Base-by-base conservation (phyloP, 2,329 filamentous ascomycete species). In the Botrytis sinoallii region DNA sequence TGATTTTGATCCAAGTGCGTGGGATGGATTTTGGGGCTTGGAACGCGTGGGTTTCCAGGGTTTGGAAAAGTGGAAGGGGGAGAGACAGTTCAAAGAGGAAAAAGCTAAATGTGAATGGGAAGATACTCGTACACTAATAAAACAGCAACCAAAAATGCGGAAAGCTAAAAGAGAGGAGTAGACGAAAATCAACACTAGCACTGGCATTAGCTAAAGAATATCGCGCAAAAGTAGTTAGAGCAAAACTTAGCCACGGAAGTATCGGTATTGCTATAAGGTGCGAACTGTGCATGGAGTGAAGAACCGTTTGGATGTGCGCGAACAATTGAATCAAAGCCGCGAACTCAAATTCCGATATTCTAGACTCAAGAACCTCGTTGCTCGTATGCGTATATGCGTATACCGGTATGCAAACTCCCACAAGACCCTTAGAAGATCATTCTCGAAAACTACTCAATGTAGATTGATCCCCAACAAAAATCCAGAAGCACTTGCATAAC, bases 1-100 rank as follows among this genome's bases (percentile, higher is more conserved):
- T 63, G 35, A 63, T 63, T 63, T 42, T 38, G 60, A 63, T 63
- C 60, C 60, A 63, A 63, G 60, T 25, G 38, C 22, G 60, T 63
- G 60, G 60, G 25, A 63, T 63, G 38, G 25, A n/a, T n/a, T 40
- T 63, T 63, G 6, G 35, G 35, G 35, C 60, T 63, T 40, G 60
- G 60, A 57, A 29, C 52, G n/a, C 38, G 60, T 63, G 60, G 35
- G 35, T 40, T 40, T n/a, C 35, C 38, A 25, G 25, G 60, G 60
- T 42, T n/a, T 63, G 35, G 25, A 63, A n/a, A n/a, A 60, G 57
- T 35, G 32, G 57, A 35, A 59, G 18, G 10, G 25, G 60, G 52
- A 40, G 35, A 40, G 38, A 42, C 12, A 29, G 16, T 57, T 18
- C 9, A 9, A 57, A 57, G 32, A 63, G 60, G 25, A 40, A 38